phyloP scores from a whole-genome alignment of 192 early-diverging fungal species.

The Umbelopsis ramanniana region DNA sequence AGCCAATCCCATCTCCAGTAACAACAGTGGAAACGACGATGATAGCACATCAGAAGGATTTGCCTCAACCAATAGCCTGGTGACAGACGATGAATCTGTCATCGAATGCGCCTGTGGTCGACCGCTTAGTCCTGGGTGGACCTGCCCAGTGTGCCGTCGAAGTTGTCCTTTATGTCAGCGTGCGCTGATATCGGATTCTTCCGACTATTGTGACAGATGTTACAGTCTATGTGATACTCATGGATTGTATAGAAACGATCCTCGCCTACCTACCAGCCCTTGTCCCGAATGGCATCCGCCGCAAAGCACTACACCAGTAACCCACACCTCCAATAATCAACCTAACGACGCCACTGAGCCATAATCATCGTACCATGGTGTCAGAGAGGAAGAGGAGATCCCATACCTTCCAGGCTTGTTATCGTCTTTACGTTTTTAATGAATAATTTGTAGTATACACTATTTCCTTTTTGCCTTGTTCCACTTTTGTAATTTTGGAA shows the following conservation, averaged over 20 bases:
- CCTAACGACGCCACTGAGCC: background rate
- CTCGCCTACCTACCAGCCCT: background rate
- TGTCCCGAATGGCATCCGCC: constrained; percentile 8
- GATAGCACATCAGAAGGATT: background rate
- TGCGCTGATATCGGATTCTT: constrained; percentile 1
- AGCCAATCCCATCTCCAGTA: constrained; percentile 1
- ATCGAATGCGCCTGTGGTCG: constrained; percentile 8
- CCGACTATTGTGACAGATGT: constrained; percentile 19
- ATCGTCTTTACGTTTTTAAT: too few species aligned
- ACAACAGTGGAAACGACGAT: background rate
- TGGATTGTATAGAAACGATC: constrained; percentile 5
- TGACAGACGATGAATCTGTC: background rate
- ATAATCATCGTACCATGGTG: background rate
- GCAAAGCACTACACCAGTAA: background rate
- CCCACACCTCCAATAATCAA: background rate
- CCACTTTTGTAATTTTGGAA: too few species aligned
- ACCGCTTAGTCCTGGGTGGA: background rate
- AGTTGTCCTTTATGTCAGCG: constrained; percentile 15
- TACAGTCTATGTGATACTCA: constrained; percentile 7
- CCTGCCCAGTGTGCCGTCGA: background rate
- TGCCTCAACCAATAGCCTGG: background rate
- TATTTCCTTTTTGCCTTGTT: too few species aligned
- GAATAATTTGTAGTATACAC: too few species aligned
- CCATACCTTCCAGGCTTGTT: too few species aligned
- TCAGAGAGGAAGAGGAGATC: too few species aligned